phyloP scores from a whole-genome alignment of 192 early-diverging fungal species.

The Coemansia reversa region DNA sequence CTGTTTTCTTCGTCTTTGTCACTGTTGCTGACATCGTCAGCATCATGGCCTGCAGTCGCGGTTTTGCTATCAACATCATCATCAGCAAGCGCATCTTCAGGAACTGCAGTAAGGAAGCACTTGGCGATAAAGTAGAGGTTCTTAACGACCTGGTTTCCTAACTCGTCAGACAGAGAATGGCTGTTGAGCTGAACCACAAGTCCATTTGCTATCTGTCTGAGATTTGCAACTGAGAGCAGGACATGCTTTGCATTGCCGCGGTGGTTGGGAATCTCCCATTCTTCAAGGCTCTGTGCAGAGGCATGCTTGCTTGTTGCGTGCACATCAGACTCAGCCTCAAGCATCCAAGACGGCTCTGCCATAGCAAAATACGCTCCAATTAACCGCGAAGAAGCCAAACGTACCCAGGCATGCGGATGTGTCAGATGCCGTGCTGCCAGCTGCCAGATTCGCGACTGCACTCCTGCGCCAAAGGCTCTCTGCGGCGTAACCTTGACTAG shows the following conservation, averaged over 20 bases:
- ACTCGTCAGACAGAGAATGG: slow-evolving; percentile 66
- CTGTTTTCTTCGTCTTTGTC: slow-evolving; percentile 19
- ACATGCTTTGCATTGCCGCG: slow-evolving; percentile 28
- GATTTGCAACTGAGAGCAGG: slow-evolving; percentile 28
- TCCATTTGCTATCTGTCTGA: slow-evolving; percentile 57
- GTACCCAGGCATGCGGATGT: slow-evolving; percentile 92
- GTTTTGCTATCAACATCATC: not conserved
- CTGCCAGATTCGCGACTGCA: slow-evolving; percentile 65
- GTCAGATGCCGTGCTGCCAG: slow-evolving; percentile 64
- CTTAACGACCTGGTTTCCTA: slow-evolving; percentile 87
- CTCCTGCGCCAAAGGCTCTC: slow-evolving; percentile 51
- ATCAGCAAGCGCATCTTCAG: slow-evolving; percentile 5
- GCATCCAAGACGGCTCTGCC: slow-evolving; percentile 60
- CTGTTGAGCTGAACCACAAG: slow-evolving; percentile 69
- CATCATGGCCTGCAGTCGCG: slow-evolving; percentile 13
- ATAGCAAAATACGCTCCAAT: slow-evolving; percentile 77
- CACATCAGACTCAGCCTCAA: slow-evolving; percentile 30
- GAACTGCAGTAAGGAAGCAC: slow-evolving; percentile 56
- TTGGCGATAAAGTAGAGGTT: slow-evolving; percentile 92
- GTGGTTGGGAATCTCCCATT: slow-evolving; percentile 35
- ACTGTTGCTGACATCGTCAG: slow-evolving; percentile 28
- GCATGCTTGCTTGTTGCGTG: not conserved
- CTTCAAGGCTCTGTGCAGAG: not conserved
- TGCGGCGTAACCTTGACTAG: slow-evolving; percentile 60
- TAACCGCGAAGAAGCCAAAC: slow-evolving; percentile 65